A percentile compares a stretch with the other conserved stretches of the same genome.
Conservation (phyloP, 1,284 basidiomycete genomes). For the Marasmius tenuissimus region DNA sequence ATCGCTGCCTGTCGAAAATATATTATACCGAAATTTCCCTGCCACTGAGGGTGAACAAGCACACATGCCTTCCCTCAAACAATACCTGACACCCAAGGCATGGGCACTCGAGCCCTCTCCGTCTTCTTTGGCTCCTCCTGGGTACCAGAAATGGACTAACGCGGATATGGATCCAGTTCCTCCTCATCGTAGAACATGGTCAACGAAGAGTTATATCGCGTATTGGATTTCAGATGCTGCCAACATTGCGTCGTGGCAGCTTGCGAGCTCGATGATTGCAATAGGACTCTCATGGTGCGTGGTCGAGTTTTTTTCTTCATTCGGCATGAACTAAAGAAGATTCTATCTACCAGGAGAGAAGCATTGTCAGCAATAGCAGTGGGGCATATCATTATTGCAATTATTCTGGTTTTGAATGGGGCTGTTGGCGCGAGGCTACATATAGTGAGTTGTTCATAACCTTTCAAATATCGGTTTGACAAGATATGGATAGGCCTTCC, state of each 20-base stretch:
- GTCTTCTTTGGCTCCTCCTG: slow-evolving; percentile 47
- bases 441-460: slow-evolving; percentile 16
- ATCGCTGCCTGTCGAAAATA: too few species aligned
- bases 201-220: slow-evolving; percentile 42
- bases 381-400: slow-evolving; percentile 57
- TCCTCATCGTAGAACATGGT: slow-evolving; percentile 47
- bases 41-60: too few species aligned
- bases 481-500: slow-evolving; percentile 41
- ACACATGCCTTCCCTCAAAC: not conserved
- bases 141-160: slow-evolving; percentile 46
- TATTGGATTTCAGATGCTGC: slow-evolving; percentile 53
- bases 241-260: slow-evolving; percentile 31
- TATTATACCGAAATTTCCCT: too few species aligned
- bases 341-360: slow-evolving; percentile 42
- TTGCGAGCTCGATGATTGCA: slow-evolving; percentile 47
- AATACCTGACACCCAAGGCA: not conserved
- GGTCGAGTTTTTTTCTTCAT: not conserved
- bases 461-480: not conserved
- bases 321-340: not conserved
- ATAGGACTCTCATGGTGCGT: slow-evolving; percentile 50
- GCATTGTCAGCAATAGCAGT: slow-evolving; percentile 64
- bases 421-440: slow-evolving; percentile 69
- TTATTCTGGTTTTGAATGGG: slow-evolving; percentile 65
- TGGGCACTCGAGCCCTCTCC: slow-evolving; percentile 48
- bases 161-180: slow-evolving; percentile 61